Evolutionary conservation across 179 eudicot genomes (phyloP).

Genomic region (Sideroxylon spinosum): DNA sequence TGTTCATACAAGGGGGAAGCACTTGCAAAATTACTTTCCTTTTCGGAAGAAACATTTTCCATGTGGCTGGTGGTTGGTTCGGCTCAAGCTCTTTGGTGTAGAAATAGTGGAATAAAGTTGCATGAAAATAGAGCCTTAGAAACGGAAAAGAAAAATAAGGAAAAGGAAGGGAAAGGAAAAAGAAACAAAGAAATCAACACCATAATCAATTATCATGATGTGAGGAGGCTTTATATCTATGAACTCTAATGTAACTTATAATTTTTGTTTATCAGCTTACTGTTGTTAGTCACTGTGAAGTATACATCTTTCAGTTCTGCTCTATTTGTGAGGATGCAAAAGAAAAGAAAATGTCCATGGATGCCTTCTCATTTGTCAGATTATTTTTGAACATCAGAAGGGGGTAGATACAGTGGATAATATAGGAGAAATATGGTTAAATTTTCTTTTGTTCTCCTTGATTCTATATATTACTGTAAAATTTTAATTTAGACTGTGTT

Average conservation of each 20-base stretch:
- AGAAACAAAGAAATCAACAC: not conserved
- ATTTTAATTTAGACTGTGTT: not conserved
- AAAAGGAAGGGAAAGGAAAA: not conserved
- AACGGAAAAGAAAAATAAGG: not conserved
- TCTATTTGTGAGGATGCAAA: not conserved
- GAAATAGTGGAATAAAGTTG: not conserved
- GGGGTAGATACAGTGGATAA: no score
- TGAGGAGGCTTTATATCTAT: not conserved
- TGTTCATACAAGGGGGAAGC: not conserved
- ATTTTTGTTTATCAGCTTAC: not conserved
- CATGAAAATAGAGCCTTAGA: not conserved
- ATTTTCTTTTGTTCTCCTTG: not conserved
- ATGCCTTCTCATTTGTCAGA: not conserved
- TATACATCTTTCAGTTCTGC: not conserved
- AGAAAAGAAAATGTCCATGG: not conserved
- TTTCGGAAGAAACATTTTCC: not conserved
- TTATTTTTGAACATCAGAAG: not conserved
- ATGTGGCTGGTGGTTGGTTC: not conserved
- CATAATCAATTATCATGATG: not conserved
- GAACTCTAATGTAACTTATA: not conserved
- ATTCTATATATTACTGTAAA: not conserved
- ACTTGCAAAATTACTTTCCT: not conserved
- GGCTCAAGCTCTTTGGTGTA: not conserved
- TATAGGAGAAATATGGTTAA: not conserved
- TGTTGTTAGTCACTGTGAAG: not conserved